Evolutionary conservation across 179 eudicot species (phyloP).

Genomic region (Carnegiea gigantea): DNA sequence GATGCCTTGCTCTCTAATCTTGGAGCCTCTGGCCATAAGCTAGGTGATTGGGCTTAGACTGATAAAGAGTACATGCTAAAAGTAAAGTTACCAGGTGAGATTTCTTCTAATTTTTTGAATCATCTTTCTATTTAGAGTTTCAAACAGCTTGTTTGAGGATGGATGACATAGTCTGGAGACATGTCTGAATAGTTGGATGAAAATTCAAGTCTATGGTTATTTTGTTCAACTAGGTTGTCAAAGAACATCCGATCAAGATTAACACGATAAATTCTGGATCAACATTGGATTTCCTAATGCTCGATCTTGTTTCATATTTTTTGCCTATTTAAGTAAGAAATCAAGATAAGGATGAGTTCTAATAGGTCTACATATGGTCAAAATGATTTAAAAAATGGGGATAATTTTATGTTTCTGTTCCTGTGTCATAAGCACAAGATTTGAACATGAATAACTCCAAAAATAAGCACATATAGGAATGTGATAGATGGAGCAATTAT

Average conservation of each 20-base stretch:
- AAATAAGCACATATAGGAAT: not conserved
- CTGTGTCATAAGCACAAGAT: too few species aligned
- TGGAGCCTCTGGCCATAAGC: slow-evolving; percentile 30
- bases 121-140: not conserved
- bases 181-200: too few species aligned
- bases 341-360: not conserved
- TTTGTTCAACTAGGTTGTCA: not conserved
- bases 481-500: slow-evolving; percentile 6
- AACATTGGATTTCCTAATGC: too few species aligned
- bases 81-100: slow-evolving; percentile 69
- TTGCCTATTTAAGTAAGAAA: not conserved
- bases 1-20: slow-evolving; percentile 47
- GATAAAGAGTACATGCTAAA: slow-evolving; percentile 53
- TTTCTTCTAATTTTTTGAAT: not conserved
- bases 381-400: not conserved
- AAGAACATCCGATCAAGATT: not conserved
- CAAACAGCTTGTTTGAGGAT: not conserved
- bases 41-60: slow-evolving; percentile 63
- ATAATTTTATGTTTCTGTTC: not conserved
- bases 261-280: too few species aligned
- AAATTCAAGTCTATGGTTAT: too few species aligned
- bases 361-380: too few species aligned
- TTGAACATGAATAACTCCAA: not conserved
- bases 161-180: too few species aligned
- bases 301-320: not conserved